Conservation (phyloP, 2,329 filamentous ascomycete species). For the Coleophoma eucalyptorum region DNA sequence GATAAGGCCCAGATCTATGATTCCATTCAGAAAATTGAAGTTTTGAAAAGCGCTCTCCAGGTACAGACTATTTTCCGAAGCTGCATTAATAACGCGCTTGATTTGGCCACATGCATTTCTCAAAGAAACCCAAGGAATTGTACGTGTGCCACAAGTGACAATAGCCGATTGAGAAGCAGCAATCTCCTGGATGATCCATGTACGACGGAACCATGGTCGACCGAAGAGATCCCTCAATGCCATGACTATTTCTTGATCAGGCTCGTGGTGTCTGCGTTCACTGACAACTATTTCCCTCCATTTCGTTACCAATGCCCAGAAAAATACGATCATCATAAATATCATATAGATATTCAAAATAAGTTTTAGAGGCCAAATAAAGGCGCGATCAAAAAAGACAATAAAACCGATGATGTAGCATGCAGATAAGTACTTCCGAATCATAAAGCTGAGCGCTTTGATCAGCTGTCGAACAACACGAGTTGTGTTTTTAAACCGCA, state of each 20-base stretch:
- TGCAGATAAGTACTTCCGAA: background rate
- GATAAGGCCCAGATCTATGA: background rate
- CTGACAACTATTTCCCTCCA: background rate
- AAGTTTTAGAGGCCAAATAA: no score
- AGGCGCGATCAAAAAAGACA: no score
- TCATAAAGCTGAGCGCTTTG: background rate
- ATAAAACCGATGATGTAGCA: background rate
- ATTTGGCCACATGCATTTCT: background rate
- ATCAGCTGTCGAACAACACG: background rate
- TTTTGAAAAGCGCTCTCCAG: background rate
- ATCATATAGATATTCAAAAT: no score
- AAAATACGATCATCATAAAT: no score
- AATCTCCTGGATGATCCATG: background rate
- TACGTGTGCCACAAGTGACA: background rate
- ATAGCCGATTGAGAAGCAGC: background rate
- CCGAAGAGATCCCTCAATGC: background rate
- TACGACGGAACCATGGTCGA: background rate
- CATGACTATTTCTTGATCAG: background rate
- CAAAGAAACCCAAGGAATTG: background rate
- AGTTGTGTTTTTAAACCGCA: background rate
- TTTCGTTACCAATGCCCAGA: background rate
- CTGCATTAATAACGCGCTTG: background rate
- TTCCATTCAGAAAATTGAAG: background rate
- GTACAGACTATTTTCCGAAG: background rate
- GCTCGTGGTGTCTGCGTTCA: background rate